Conservation (phyloP, 139 green algal species). For the Auxenochlorella protothecoides region DNA sequence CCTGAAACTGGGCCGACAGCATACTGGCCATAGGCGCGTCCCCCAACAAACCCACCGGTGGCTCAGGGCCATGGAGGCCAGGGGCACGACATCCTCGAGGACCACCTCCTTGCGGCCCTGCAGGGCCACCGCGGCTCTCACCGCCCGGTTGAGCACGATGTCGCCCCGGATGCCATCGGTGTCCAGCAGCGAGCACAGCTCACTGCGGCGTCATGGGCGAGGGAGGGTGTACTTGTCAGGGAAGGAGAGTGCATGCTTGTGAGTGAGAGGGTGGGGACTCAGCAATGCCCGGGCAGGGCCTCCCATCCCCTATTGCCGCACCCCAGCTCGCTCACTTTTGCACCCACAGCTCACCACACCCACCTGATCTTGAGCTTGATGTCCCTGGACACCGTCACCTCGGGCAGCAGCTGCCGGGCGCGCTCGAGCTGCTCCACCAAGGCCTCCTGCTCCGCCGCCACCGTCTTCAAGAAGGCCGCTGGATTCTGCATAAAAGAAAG, state of each 20-base stretch:
- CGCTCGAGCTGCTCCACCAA: constrained; percentile 50
- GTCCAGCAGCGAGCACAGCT: constrained; percentile 77
- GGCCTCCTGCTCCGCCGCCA: constrained; percentile 47
- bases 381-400: constrained; percentile 30
- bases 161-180: constrained; percentile 89
- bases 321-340: neutral
- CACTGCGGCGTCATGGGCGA: constrained; percentile 7
- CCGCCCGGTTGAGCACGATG: constrained; percentile 75
- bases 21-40: neutral
- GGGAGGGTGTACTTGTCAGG: neutral
- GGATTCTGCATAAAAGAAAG: constrained; percentile 30
- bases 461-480: constrained; percentile 41
- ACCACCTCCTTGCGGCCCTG: constrained; percentile 63
- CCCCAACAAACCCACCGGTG: constrained; percentile 44
- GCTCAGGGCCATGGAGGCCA: constrained; percentile 72
- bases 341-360: neutral
- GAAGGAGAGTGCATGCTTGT: neutral
- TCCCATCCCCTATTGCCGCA: too few relatives aligned
- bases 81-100: constrained; percentile 55
- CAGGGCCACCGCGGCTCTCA: constrained; percentile 66
- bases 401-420: constrained; percentile 43
- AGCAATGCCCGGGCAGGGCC: neutral
- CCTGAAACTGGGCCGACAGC: too few relatives aligned
- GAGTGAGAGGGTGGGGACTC: neutral
- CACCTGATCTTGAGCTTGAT: constrained; percentile 69